Evolutionary conservation across 306 rosid genomes (phyloP).

Genomic region (Inga oerstediana): DNA sequence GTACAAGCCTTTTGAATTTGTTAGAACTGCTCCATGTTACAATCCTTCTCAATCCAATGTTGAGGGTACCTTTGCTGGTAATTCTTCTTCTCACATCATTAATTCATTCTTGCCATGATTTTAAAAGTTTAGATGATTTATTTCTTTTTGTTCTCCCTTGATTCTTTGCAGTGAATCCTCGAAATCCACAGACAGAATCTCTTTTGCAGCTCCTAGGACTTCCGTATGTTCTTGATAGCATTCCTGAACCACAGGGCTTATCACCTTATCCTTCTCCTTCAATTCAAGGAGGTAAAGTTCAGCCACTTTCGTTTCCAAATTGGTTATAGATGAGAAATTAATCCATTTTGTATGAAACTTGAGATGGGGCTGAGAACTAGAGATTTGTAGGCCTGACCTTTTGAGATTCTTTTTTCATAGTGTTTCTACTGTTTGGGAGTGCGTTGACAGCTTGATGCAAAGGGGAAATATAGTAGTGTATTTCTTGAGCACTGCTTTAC

Average conservation of each 20-base stretch:
- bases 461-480: not conserved
- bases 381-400: not conserved
- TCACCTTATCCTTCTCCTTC: slow-evolving; percentile 47
- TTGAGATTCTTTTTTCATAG: not conserved
- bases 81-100: slow-evolving; percentile 24
- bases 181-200: slow-evolving; percentile 88
- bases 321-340: slow-evolving; percentile 11
- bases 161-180: slow-evolving; percentile 53
- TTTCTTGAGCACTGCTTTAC: not conserved
- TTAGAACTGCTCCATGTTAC: slow-evolving; percentile 71
- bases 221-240: slow-evolving; percentile 81
- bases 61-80: slow-evolving; percentile 47
- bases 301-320: not conserved
- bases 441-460: not conserved
- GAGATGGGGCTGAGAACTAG: slow-evolving; percentile 21
- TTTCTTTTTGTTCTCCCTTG: not conserved
- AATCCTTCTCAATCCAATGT: slow-evolving; percentile 57
- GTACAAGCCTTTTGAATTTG: slow-evolving; percentile 73
- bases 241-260: slow-evolving; percentile 44
- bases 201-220: slow-evolving; percentile 83
- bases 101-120: slow-evolving; percentile 22
- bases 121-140: not conserved
- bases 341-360: slow-evolving; percentile 4
- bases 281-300: slow-evolving; percentile 54
- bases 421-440: slow-evolving; percentile 1